A percentile compares a stretch with the other conserved stretches of the same genome.
Conservation (phyloP, 2,329 filamentous ascomycete genomes). For the Aspergillus fijiensis region DNA sequence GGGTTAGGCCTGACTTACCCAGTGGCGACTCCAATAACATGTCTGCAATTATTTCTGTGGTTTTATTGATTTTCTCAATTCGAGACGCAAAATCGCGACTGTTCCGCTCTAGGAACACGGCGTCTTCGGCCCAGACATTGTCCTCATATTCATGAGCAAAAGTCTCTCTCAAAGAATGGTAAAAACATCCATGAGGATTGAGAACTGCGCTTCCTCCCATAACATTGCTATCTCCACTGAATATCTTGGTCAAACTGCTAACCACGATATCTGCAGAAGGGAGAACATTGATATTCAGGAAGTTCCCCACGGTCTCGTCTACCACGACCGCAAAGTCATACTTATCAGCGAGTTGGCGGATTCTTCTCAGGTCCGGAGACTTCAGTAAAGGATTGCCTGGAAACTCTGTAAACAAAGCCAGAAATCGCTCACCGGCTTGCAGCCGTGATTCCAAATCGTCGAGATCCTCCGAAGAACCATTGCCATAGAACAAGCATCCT, state of each 20-base stretch:
- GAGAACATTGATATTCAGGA: slow-evolving; percentile 91
- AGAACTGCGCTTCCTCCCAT: slow-evolving; percentile 80
- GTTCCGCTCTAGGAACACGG: slow-evolving; percentile 92
- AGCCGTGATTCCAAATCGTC: slow-evolving; percentile 78
- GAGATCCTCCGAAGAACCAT: slow-evolving; percentile 72
- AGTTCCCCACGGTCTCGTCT: slow-evolving; percentile 95
- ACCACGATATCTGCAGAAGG: slow-evolving; percentile 88
- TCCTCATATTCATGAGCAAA: slow-evolving; percentile 73
- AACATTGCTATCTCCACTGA: slow-evolving; percentile 95
- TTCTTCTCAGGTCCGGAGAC: slow-evolving; percentile 80
- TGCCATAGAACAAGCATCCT: slow-evolving; percentile 83
- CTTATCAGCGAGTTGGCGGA: slow-evolving; percentile 72
- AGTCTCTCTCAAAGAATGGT: slow-evolving; percentile 65
- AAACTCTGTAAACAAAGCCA: slow-evolving; percentile 91
- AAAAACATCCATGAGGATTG: slow-evolving; percentile 69
- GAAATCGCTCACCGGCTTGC: slow-evolving; percentile 68
- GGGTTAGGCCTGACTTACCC: slow-evolving; percentile 37
- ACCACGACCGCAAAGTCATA: slow-evolving; percentile 89
- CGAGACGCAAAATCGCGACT: slow-evolving; percentile 85
- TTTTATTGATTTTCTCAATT: slow-evolving; percentile 79
- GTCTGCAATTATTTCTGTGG: slow-evolving; percentile 79
- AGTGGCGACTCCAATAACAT: slow-evolving; percentile 61
- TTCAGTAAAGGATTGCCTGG: slow-evolving; percentile 87
- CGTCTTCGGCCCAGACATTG: slow-evolving; percentile 91
- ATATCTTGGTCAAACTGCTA: slow-evolving; percentile 93